These are phyloP conservation scores for Fragaria vesca DNA, from an alignment of 306 rosid genomes.

Conservation along the genomic window DNA sequence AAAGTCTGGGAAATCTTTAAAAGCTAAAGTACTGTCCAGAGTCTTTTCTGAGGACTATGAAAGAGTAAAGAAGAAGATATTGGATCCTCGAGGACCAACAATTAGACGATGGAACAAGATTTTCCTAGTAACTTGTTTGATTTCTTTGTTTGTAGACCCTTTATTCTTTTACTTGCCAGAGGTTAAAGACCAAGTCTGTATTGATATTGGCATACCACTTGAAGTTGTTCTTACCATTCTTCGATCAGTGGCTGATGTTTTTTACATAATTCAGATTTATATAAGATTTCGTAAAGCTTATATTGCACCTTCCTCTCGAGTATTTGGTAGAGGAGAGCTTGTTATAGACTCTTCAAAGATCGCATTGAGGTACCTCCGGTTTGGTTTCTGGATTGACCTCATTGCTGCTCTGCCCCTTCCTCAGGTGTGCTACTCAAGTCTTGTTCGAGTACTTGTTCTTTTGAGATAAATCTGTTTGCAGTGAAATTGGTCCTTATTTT, in stretches of 20 bases:
- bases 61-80: constrained; percentile 37
- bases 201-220: constrained; percentile 33
- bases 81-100: constrained; percentile 45
- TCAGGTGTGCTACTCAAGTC: constrained; percentile 33
- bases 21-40: constrained; percentile 45
- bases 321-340: constrained; percentile 64
- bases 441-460: neutral
- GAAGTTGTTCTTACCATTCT: constrained; percentile 43
- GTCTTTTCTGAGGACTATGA: constrained; percentile 59
- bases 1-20: constrained; percentile 30
- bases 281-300: constrained; percentile 48
- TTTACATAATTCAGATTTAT: constrained; percentile 47
- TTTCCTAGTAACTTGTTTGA: constrained; percentile 39
- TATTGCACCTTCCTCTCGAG: constrained; percentile 58
- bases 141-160: constrained; percentile 58
- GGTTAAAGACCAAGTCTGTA: constrained; percentile 34
- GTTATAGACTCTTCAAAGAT: constrained; percentile 51
- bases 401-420: constrained; percentile 60
- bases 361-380: constrained; percentile 35
- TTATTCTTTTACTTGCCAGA: constrained; percentile 52
- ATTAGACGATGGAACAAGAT: constrained; percentile 48
- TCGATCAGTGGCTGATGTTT: constrained; percentile 44
- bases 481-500: neutral
- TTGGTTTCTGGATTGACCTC: constrained; percentile 42
- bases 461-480: neutral